These are phyloP conservation scores for Pseudogymnoascus pannorum DNA, from an alignment of 2,329 filamentous ascomycete species.

Conservation along the genomic window DNA sequence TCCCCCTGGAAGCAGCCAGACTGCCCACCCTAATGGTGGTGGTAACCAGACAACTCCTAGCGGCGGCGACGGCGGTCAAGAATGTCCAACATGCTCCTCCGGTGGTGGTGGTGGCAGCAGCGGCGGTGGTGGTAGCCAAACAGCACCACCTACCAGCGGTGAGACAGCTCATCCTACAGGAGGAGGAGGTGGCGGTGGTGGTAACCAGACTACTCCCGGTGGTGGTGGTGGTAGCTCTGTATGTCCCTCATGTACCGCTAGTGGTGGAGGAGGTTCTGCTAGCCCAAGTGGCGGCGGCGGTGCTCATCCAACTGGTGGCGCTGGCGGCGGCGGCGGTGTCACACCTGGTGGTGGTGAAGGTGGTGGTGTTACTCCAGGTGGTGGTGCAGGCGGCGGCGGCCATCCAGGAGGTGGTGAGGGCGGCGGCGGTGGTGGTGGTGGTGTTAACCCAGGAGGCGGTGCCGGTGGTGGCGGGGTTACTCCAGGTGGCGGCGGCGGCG, in stretches of 20 bases:
- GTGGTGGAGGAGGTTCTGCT: background rate
- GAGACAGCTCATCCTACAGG: too few species aligned
- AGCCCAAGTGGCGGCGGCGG: background rate
- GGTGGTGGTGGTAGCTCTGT: background rate
- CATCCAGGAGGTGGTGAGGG: background rate
- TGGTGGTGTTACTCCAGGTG: background rate
- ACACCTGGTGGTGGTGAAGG: background rate
- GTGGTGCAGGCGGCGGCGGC: background rate
- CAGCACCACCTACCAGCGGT: too few species aligned
- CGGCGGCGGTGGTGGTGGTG: background rate
- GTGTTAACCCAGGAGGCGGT: background rate
- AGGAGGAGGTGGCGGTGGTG: background rate
- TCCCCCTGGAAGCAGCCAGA: too few species aligned
- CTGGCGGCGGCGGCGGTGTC: background rate
- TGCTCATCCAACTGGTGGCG: background rate
- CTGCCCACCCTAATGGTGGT: too few species aligned
- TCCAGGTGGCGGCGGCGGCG: background rate
- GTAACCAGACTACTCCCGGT: background rate
- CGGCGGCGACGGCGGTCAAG: too few species aligned
- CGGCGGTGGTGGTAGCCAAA: background rate
- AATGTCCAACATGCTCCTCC: background rate
- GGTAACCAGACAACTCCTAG: background rate
- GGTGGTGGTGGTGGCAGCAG: background rate
- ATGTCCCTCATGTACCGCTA: background rate
- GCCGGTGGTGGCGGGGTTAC: background rate